These are phyloP conservation scores for Eucalyptus cloeziana DNA, from an alignment of 345 rosid species.

Conservation along the genomic window DNA sequence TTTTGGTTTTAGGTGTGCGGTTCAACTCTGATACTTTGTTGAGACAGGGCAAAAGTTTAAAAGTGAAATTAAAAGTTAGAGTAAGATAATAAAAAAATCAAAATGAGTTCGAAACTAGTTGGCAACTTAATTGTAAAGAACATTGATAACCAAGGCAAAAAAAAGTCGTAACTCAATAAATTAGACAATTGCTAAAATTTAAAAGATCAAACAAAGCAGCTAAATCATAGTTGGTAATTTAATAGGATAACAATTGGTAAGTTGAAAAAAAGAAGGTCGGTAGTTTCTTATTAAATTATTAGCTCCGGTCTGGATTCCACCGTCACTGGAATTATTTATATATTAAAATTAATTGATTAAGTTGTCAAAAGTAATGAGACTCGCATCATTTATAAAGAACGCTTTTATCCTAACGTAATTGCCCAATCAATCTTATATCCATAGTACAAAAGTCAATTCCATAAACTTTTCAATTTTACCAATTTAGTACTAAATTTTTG, in stretches of 20 bases:
- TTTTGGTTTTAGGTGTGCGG: no score
- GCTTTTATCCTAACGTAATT: neutral
- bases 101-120: neutral
- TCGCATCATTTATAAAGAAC: neutral
- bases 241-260: neutral
- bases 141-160: neutral
- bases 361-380: neutral
- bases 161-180: neutral
- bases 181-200: neutral
- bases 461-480: accelerated
- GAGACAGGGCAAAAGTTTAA: no score
- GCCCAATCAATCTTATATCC: neutral
- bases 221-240: neutral
- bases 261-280: neutral
- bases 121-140: neutral
- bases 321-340: no score
- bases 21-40: no score
- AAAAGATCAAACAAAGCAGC: neutral
- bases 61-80: no score
- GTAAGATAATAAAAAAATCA: no score
- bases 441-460: accelerated
- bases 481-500: neutral
- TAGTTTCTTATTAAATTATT: neutral
- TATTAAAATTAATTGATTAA: neutral
- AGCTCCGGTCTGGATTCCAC: neutral